Evolutionary conservation across 2,329 filamentous ascomycete genomes (phyloP), one percentile per base, ranked within the genome.

Genomic region (Scedosporium aurantiacum): DNA sequence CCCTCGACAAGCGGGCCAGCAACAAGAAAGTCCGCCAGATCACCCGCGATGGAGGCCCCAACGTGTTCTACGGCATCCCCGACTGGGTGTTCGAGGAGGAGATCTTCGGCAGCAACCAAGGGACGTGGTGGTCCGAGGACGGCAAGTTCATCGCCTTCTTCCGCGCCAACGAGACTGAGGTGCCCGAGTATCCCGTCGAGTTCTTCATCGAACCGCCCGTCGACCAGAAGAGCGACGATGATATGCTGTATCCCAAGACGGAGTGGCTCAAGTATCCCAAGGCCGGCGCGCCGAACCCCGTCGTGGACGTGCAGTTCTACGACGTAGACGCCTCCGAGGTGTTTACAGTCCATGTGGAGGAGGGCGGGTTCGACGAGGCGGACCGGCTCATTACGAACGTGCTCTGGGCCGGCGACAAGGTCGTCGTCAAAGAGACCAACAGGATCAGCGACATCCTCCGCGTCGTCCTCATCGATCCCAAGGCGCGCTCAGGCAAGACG

Each of bases 211-310:
- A 90, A 25, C 82, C 91, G 52, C 93, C 94, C 2, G 95, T 90
- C 66, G 91, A 91, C 27, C 81, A 83, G 57, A 65, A 79, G 57
- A 86, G 91, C 3, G 72, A 78, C 7, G 62, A 68, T 28, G 83
- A 95, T 66, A 91, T 97, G 71, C 86, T 84, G 60, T 99, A 99
- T 70, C 94, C 94, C 0, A 92, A 97, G 69, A 86, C 93, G 41
- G 84, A 88, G 65, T 78, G 91, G 67, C 95, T 99, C 82, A 99
- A 99, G 74, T 99, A 99, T 69, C 95, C 94, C 57, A 97, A 97
- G 73, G 89, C 94, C 21, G 95, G 94, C 3, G 87, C 92, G 2
- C 91, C 93, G 56, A 99, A 99, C 72, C 94, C 94, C 0, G 84
- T 90, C 14, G 93, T 99, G 3, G 86, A 91, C 63, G 76, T 99